Conservation (phyloP, 257 asterid genomes). For the Knoxia roxburghii region DNA sequence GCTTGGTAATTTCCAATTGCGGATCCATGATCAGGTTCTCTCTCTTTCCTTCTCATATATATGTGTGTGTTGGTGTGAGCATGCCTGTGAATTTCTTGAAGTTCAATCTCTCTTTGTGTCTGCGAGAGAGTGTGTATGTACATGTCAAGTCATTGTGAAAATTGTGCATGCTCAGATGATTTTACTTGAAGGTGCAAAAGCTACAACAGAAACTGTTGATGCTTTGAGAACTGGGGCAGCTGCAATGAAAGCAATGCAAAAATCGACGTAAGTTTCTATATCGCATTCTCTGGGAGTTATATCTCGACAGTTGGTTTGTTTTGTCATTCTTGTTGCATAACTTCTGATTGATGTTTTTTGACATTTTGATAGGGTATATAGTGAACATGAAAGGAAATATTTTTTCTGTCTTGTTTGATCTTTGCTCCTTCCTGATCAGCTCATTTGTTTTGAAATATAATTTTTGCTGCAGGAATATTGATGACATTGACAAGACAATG, state of each 20-base stretch:
- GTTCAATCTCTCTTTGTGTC: not conserved
- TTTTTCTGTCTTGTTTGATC: not conserved
- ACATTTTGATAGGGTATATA: not conserved
- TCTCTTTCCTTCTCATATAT: not conserved
- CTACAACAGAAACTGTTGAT: slow-evolving; percentile 52
- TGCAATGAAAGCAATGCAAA: slow-evolving; percentile 53
- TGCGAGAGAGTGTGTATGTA: too few species aligned
- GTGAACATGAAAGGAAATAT: not conserved
- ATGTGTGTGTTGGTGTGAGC: not conserved
- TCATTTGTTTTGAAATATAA: not conserved
- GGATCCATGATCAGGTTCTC: slow-evolving; percentile 83
- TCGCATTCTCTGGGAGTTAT: not conserved
- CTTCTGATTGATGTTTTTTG: not conserved
- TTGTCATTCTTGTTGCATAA: not conserved
- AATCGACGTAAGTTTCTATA: slow-evolving; percentile 37
- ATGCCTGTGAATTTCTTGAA: not conserved
- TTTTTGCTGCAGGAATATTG: slow-evolving; percentile 53
- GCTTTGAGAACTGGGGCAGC: slow-evolving; percentile 50
- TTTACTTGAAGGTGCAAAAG: slow-evolving; percentile 50
- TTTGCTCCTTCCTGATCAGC: not conserved
- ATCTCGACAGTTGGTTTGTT: not conserved
- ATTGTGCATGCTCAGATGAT: slow-evolving; percentile 35
- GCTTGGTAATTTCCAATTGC: slow-evolving; percentile 69
- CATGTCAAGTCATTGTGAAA: not conserved
- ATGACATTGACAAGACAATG: slow-evolving; percentile 91